Evolutionary conservation across 2,329 filamentous ascomycete species (phyloP), one percentile per base, ranked within the genome.

Genomic region (Aspergillus jensenii): DNA sequence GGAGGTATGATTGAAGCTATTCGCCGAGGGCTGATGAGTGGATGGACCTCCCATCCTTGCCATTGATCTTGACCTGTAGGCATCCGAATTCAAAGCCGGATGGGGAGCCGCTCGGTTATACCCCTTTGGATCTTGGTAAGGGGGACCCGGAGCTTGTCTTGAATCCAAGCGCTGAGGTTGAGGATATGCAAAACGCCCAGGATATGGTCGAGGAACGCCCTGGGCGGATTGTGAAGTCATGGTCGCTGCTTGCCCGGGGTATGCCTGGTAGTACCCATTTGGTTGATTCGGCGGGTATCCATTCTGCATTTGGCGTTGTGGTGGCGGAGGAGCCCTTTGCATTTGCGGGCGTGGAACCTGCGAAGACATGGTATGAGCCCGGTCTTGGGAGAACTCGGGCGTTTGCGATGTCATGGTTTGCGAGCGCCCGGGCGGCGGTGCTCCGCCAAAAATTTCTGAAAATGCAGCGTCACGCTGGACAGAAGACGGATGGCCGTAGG

Each of bases 331-430:
- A 55, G 68, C 71, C 64, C 76, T 71, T 52, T 78, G 73, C 66
- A 76, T 74, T 63, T 79, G 76, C 44, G 76, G 75, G 52, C 76
- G 75, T 37, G 72, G 69, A 37, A 74, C 69, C 61, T 79, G 76
- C 50, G 86, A 87, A 44, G 83, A 85, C 87, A 91, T 90, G 59
- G 91, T 96, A 65, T 91, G 88, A 48, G 91, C 91, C 67, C 93
- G 86, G 66, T 90, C 90, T 52, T 81, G 79, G 52, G 81, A 80
- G 59, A 83, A 80, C 68, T 84, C 85, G 59, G 81, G 77, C 33
- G 88, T 83, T 63, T 91, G 88, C 56, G 90, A 92, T 63, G 88
- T 95, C 92, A 98, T 97, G 25, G 93, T 97, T 71, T 97, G 93
- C 58, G 93, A 96, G 74, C 95, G 89, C 58, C 93, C 93, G 46